Conservation (phyloP, 148 eudicot species). For the Fagopyrum homotropicum region DNA sequence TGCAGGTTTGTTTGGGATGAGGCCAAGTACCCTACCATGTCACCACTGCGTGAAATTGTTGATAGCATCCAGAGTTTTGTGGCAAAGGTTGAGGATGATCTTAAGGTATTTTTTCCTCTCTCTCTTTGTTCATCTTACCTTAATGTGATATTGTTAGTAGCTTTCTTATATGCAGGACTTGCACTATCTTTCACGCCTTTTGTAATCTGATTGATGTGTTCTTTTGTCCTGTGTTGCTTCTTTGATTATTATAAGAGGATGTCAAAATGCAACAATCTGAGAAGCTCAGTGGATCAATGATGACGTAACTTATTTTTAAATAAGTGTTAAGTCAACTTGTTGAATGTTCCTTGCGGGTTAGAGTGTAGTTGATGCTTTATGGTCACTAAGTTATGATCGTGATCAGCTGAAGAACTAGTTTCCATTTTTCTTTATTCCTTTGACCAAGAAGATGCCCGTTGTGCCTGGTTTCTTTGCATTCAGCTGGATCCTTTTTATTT, state of each 20-base stretch:
- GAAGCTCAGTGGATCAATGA: neutral
- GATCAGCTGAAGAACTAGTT: neutral
- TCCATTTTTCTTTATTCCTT: neutral
- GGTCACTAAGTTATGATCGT: neutral
- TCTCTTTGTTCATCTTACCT: neutral
- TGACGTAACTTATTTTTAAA: neutral
- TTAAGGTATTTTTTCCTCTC: conserved; percentile 50
- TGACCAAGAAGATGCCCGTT: neutral
- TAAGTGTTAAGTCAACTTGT: neutral
- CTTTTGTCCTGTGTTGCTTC: neutral
- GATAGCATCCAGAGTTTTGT: conserved; percentile 76
- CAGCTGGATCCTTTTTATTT: neutral
- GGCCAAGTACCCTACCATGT: conserved; percentile 92
- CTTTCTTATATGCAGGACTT: neutral
- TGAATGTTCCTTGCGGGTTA: neutral
- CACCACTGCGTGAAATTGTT: conserved; percentile 74
- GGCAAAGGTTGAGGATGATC: conserved; percentile 93
- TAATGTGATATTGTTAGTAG: neutral
- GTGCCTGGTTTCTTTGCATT: conserved; percentile 7
- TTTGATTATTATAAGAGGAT: neutral
- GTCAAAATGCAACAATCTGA: neutral
- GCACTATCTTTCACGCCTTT: neutral
- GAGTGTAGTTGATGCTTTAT: neutral
- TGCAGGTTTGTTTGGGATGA: conserved; percentile 96
- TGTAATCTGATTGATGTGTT: neutral